Evolutionary conservation across 306 rosid genomes (phyloP), one percentile per base, ranked within the genome.

Genomic region (Dalbergia cultrata): DNA sequence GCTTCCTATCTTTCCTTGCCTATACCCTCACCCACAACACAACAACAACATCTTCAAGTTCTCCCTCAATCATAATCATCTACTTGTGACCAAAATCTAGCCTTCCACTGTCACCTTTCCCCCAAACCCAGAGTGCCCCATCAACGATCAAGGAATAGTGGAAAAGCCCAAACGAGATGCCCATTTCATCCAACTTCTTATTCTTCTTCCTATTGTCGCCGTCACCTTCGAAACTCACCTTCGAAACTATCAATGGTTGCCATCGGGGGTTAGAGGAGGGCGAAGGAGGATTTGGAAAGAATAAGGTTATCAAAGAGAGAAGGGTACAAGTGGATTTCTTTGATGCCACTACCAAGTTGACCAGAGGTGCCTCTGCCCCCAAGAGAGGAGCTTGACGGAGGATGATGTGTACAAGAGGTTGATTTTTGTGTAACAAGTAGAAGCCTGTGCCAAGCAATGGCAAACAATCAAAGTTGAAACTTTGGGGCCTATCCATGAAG

Each of bases 321-420:
- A 26, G 98, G 99, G 88, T 93, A 95, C 31, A 93, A 81, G 11
- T 94, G 92, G 56, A 86, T 88, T 85, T 95, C 99, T 62, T 95
- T 97, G 37, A 82, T 80, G 75, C 98, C 97, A 44, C 98, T 98
- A 26, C 99, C 99, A 67, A 95, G 96, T 79, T 95, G 98, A 17
- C 98, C 98, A 2, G 98, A 95, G 78, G 96, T 90, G 63, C 99
- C 97, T 75, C 84, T 83, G 63, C 98, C 99, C 99, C 99, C 98
- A 95, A 0, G 98, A 95, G 79, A 93, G 89, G 7, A 95, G 80
- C 65, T 95, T 2, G 31, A 26, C 3, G 98, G 75, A 93, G 85
- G 68, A 26, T 26, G 31, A 49, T 68, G 52, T 78, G 87, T 75
- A 18, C 8, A 37, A 0, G 62, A 41, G 43, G 83, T 78, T 62